Evolutionary conservation across 805 yeast genomes (phyloP), one percentile per base, ranked within the genome.

Genomic region (Yarrowia sp.): DNA sequence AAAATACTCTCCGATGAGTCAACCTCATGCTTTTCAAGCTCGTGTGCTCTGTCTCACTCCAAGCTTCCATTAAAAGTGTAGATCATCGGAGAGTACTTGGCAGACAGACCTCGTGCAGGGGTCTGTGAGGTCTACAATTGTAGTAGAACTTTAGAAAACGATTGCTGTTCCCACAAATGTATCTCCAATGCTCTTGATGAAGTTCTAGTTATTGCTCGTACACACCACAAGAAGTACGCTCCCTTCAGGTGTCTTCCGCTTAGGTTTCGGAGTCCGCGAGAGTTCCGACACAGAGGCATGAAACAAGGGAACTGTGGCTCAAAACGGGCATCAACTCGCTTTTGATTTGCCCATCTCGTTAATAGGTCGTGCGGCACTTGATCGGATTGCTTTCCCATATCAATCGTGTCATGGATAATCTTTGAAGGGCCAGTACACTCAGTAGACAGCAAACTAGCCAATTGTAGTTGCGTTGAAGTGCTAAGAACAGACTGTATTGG

Each of bases 31-130:
- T 15, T 46, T 20, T 30, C 36, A 47, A n/a, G 38, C 40, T 34
- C 40, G 55, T 15, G 55, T 50, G 55, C 40, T 34, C 55, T 50
- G 40, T 50, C 55, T 50, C 40, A 34, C 55, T 50, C 17, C n/a
- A 30, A 49, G 39, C 38, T 49, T 50, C 15, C 4, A 15, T 30
- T n/a, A n/a, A 13, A n/a, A 46, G 24, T 9, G 34, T 46, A 44
- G 50, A 46, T 46, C 50, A 46, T 46, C 50, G 36, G 52, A 30
- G 15, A 47, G 7, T 13, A 47, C 52, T 47, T 47, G 52, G 52
- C 52, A 30, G 36, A 47, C 52, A 46, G 30, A 13, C 14, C 13
- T 46, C 34, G 50, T 46, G 50, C 50, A 46, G 50, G 50, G n/a
- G 10, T 10, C 14, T 17, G 10, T 19, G n/a, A 33, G 38, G 38